Conservation (phyloP, 2,329 filamentous ascomycete genomes). For the Diplodia seriata region DNA sequence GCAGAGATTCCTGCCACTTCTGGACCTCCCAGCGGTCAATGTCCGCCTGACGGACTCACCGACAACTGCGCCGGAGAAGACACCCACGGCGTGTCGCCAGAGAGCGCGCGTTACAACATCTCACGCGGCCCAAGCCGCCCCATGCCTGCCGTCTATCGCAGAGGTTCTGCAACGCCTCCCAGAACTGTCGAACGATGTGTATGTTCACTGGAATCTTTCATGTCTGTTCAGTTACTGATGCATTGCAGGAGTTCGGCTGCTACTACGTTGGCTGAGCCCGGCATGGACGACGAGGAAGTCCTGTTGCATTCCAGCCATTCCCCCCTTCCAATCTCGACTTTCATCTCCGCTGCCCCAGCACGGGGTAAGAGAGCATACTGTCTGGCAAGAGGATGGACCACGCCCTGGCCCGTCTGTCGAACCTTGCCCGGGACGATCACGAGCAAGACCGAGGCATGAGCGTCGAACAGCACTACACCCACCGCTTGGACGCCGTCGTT, state of each 20-base stretch:
- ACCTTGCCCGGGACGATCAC: slow-evolving; percentile 44
- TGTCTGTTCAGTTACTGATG: background rate
- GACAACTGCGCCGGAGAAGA: slow-evolving; percentile 7
- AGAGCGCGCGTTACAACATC: too few species aligned
- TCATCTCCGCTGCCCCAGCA: background rate
- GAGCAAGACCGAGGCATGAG: slow-evolving; percentile 37
- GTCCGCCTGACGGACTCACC: slow-evolving; percentile 6
- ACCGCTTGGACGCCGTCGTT: slow-evolving; percentile 34
- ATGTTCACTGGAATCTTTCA: background rate
- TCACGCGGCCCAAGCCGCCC: too few species aligned
- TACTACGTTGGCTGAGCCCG: background rate
- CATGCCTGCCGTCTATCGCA: slow-evolving; percentile 2
- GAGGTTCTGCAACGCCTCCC: slow-evolving; percentile 12
- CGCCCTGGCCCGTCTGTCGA: slow-evolving; percentile 41
- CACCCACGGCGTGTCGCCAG: too few species aligned
- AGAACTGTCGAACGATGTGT: slow-evolving; percentile 1
- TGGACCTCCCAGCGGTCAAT: slow-evolving; percentile 7
- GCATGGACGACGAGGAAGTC: background rate
- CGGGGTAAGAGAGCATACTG: slow-evolving; percentile 38
- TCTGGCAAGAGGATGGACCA: slow-evolving; percentile 41
- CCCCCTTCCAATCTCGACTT: background rate
- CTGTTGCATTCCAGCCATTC: background rate
- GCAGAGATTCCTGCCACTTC: background rate
- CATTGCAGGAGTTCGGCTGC: background rate
- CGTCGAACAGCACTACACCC: slow-evolving; percentile 41